Conservation (phyloP, 352 stramenopile genomes). For the Thraustochytrium striatum region DNA sequence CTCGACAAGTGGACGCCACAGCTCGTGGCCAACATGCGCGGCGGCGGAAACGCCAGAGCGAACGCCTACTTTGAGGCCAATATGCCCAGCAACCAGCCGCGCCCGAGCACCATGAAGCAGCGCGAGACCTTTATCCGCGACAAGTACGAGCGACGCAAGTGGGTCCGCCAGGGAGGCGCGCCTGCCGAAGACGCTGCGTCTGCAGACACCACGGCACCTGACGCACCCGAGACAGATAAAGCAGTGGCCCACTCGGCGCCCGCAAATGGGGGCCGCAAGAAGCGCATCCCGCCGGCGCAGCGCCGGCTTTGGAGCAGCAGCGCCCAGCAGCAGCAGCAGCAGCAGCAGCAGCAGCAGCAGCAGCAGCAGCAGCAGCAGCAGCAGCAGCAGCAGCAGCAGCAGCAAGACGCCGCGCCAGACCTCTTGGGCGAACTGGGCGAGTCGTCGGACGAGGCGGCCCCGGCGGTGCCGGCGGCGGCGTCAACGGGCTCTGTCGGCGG, state of each 20-base stretch:
- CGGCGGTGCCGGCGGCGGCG: too few relatives aligned
- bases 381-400: neutral
- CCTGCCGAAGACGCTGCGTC: neutral
- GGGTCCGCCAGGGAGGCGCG: neutral
- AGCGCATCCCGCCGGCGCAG: conserved; percentile 34
- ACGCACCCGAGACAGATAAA: neutral
- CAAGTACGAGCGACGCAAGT: conserved; percentile 24
- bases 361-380: neutral
- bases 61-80: conserved; percentile 56
- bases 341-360: neutral
- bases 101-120: conserved; percentile 21
- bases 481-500: neutral
- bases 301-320: conserved; percentile 14
- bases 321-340: neutral
- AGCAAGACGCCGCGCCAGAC: too few relatives aligned
- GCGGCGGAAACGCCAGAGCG: conserved; percentile 57
- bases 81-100: conserved; percentile 21
- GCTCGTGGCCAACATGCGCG: conserved; percentile 60
- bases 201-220: neutral
- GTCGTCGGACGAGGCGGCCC: too few relatives aligned
- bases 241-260: neutral
- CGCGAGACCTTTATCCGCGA: conserved; percentile 26
- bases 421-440: too few relatives aligned
- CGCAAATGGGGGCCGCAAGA: conserved; percentile 14
- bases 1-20: conserved; percentile 78